Base-by-base conservation (phyloP, 2,329 filamentous ascomycete species). In the Eutypa lata region DNA sequence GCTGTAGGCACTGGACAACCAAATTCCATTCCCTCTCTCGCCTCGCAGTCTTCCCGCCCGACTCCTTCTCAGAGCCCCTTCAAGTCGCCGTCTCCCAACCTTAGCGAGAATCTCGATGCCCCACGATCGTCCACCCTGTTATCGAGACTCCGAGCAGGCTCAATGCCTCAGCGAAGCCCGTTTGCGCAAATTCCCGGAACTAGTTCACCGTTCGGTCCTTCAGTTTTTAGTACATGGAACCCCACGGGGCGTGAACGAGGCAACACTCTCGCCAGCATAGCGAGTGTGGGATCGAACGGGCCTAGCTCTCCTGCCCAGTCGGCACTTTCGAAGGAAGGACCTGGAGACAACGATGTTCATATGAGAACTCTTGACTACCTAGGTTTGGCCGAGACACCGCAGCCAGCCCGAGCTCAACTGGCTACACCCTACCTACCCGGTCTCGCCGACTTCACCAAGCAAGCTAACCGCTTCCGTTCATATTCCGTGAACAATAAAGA, bases 401-500 rank as follows among this genome's bases (percentile, higher is more conserved):
- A 96, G 67, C 88, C 90, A 50, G 78, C 84, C 55, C 83, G 87
- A 57, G 87, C 89, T 47, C 88, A 87, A 57, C 76, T 95, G 57
- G 86, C 86, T 18, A 86, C 89, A 8, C 87, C 89, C 2, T 88
- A 91, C 59, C 78, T 93, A 33, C 86, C 88, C 44, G 89, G 89
- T 65, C 76, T 93, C 55, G 86, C 87, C 56, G 87, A 90, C 67
- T 82, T 90, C 60, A 88, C 87, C 58, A 89, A 84, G 67, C 89
- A 89, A 62, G 81, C 87, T 44, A 97, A 89, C 69, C 86, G 94
- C 49, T 96, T 97, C 78, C 86, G 94, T 46, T 99, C 94, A 2
- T 97, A 97, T 71, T 99, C 94, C 1, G 94, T 99, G 59, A 99
- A 99, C 71, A 95, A 96, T 52, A 97, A 96, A 72, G 93, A 97